A percentile compares a stretch with the other conserved stretches of the same genome.
Evolutionary conservation across 2,329 filamentous ascomycete genomes (phyloP).

Genomic region (Periconia digitata): DNA sequence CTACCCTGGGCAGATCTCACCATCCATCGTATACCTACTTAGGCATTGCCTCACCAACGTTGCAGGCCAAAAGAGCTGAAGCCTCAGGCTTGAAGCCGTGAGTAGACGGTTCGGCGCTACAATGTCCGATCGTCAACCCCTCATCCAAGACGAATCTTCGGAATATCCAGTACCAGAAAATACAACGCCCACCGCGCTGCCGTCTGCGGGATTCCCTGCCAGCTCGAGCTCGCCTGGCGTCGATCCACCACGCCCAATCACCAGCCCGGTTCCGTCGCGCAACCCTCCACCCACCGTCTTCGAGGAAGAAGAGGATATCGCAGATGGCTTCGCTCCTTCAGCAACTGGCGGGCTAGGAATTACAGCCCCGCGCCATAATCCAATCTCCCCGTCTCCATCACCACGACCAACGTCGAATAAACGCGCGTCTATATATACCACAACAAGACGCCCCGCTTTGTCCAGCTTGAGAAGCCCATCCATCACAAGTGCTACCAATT

Average conservation of each 20-base stretch:
- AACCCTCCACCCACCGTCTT: slow-evolving; percentile 25
- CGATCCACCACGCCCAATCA: slow-evolving; percentile 23
- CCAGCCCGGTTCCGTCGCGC: slow-evolving; percentile 27
- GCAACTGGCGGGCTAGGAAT: slow-evolving; percentile 41
- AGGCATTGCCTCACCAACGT: not conserved
- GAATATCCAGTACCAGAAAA: slow-evolving; percentile 4
- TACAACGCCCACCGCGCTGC: slow-evolving; percentile 26
- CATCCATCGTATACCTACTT: not conserved
- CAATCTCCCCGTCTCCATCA: too few species aligned
- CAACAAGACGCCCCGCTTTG: slow-evolving; percentile 20
- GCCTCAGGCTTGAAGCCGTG: slow-evolving; percentile 13
- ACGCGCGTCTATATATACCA: slow-evolving; percentile 24
- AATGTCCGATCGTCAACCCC: slow-evolving; percentile 36
- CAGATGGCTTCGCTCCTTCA: slow-evolving; percentile 20
- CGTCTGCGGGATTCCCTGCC: slow-evolving; percentile 24
- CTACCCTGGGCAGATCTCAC: not conserved
- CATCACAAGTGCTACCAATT: slow-evolving; percentile 20
- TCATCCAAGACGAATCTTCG: slow-evolving; percentile 22
- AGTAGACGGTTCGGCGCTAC: not conserved
- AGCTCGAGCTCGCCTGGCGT: slow-evolving; percentile 17
- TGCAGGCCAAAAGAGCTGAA: slow-evolving; percentile 13
- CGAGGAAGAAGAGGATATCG: slow-evolving; percentile 37
- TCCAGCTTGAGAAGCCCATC: slow-evolving; percentile 17
- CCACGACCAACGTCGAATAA: slow-evolving; percentile 7
- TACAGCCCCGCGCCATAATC: slow-evolving; percentile 8